Percentiles rank a stretch among this genome's conserved stretches.
Conservation (phyloP, 2,329 filamentous ascomycete species). For the Colletotrichum coccodes region DNA sequence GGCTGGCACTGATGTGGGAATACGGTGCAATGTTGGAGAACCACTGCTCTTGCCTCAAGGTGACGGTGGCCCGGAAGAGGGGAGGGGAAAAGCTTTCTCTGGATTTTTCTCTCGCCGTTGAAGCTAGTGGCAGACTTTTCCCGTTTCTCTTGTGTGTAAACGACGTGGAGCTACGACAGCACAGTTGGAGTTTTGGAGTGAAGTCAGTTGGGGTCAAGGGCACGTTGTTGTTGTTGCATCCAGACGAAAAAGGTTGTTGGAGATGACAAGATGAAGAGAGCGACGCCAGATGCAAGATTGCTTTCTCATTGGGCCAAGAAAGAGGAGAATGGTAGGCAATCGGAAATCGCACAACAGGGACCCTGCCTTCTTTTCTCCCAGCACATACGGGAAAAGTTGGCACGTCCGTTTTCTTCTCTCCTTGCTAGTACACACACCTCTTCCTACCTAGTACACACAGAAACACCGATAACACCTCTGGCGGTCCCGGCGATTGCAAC, state of each 20-base stretch:
- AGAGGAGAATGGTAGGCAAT: background rate
- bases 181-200: conserved; percentile 19
- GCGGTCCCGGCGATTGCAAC: background rate
- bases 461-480: background rate
- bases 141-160: background rate
- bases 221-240: background rate
- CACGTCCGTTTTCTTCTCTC: background rate
- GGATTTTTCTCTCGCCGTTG: background rate
- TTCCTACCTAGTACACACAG: no score
- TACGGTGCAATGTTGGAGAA: background rate
- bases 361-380: conserved; percentile 2
- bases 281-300: background rate
- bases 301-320: conserved; percentile 13
- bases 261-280: conserved; percentile 12
- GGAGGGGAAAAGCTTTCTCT: background rate
- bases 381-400: background rate
- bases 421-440: background rate
- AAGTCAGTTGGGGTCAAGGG: background rate
- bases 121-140: background rate
- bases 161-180: background rate
- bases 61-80: background rate
- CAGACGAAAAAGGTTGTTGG: background rate
- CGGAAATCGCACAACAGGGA: background rate
- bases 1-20: background rate
- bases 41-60: background rate